Conservation (phyloP, 164 flowering plant genomes). For the Magnolia kwangsiensis region DNA sequence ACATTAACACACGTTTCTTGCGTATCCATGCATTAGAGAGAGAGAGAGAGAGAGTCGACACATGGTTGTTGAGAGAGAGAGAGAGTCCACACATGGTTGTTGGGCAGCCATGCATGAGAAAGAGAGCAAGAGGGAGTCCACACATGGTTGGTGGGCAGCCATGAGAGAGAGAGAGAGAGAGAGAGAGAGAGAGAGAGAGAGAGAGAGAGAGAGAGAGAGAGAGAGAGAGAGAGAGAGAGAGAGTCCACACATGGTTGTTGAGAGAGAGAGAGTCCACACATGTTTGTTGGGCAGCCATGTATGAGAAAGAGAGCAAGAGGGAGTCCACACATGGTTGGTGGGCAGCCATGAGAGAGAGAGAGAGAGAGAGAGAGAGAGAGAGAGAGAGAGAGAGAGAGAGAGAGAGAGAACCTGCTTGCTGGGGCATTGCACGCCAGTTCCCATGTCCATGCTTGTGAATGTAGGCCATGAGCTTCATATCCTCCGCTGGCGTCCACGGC, state of each 20-base stretch:
- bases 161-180: conserved; percentile 1
- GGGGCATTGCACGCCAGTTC: conserved; percentile 80
- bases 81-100: no score
- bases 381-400: conserved; percentile 5
- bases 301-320: conserved; percentile 7
- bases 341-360: not conserved
- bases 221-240: no score
- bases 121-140: conserved; percentile 11
- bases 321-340: not conserved
- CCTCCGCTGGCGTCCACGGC: conserved; percentile 78
- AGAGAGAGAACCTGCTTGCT: conserved; percentile 45
- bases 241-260: not conserved
- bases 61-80: no score
- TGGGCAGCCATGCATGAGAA: not conserved
- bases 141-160: no score
- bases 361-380: not conserved
- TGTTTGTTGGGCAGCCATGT: not conserved
- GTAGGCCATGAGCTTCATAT: conserved; percentile 51
- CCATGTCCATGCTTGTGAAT: conserved; percentile 68
- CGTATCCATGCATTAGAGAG: not conserved
- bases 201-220: not conserved
- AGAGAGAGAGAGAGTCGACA: not conserved
- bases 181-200: not conserved
- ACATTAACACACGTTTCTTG: not conserved
- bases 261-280: no score